phyloP scores from a whole-genome alignment of 2,329 filamentous ascomycete genomes.

The Plectosphaerella cucumerina region DNA sequence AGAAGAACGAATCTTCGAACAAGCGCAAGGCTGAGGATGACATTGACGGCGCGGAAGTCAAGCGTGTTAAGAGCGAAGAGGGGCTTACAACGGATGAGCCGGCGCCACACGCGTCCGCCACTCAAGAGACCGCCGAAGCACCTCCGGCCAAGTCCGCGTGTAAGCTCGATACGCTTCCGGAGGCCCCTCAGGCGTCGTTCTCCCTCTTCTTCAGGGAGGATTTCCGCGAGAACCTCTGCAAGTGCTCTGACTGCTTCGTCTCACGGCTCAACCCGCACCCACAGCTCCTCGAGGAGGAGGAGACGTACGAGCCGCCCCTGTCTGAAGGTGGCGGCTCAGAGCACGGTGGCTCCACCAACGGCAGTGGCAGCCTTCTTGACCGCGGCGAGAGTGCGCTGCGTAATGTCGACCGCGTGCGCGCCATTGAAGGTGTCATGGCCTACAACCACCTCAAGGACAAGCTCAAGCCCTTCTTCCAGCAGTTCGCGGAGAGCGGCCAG shows the following conservation, averaged over 20 bases:
- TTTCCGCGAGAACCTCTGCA: conserved; percentile 82
- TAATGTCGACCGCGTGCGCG: conserved; percentile 86
- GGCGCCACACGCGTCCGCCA: conserved; percentile 6
- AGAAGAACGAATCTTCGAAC: conserved; percentile 31
- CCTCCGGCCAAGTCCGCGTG: conserved; percentile 34
- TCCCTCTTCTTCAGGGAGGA: conserved; percentile 77
- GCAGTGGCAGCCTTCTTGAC: conserved; percentile 81
- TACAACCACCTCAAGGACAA: conserved; percentile 96
- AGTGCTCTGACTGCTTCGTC: conserved; percentile 71
- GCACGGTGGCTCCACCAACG: conserved; percentile 53
- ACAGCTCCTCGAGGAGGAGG: conserved; percentile 90
- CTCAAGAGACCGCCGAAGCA: conserved; percentile 6
- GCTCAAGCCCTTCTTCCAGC: conserved; percentile 89
- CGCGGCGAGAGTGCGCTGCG: conserved; percentile 88
- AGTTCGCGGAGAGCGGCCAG: conserved; percentile 87
- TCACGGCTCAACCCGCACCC: conserved; percentile 64
- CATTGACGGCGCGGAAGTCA: conserved; percentile 33
- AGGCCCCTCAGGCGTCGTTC: conserved; percentile 51
- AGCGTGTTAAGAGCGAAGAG: conserved; percentile 48
- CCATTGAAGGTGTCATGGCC: conserved; percentile 96
- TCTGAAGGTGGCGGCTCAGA: conserved; percentile 60
- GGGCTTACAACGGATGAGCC: not conserved
- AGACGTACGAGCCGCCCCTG: conserved; percentile 86
- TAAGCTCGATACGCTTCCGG: conserved; percentile 58
- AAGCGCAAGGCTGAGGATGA: conserved; percentile 66